These are phyloP conservation scores for Microdochium bolleyi DNA, from an alignment of 2,329 filamentous ascomycete genomes.

Conservation along the genomic window DNA sequence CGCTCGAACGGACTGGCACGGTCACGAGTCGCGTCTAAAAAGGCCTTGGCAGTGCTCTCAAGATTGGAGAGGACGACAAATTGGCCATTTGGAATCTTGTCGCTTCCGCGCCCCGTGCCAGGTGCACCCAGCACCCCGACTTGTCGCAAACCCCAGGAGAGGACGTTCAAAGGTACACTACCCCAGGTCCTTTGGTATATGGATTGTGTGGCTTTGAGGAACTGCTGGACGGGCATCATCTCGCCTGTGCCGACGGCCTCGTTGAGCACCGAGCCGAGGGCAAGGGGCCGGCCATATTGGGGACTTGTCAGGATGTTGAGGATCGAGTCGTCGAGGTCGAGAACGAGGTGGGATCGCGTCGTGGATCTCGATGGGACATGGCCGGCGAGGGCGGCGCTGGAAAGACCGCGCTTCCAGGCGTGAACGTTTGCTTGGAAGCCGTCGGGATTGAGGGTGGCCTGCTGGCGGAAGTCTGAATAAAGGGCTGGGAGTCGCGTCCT, in stretches of 20 bases:
- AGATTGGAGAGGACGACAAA: constrained; percentile 60
- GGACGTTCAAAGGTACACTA: constrained; percentile 59
- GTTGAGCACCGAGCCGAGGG: constrained; percentile 66
- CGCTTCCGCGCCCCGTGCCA: constrained; percentile 16
- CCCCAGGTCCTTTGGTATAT: constrained; percentile 66
- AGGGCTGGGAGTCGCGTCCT: constrained; percentile 75
- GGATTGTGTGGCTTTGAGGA: constrained; percentile 56
- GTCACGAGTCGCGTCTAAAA: constrained; percentile 34
- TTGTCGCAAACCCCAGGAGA: constrained; percentile 69
- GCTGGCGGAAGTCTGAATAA: constrained; percentile 77
- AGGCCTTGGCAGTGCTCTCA: constrained; percentile 48
- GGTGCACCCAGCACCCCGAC: constrained; percentile 47
- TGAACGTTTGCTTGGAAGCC: constrained; percentile 73
- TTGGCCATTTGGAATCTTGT: constrained; percentile 50
- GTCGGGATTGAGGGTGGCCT: constrained; percentile 72
- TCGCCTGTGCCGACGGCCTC: constrained; percentile 65
- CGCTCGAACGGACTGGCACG: constrained; percentile 51
- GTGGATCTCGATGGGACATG: constrained; percentile 30
- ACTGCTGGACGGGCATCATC: constrained; percentile 64
- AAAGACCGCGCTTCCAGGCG: constrained; percentile 71
- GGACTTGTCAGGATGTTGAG: constrained; percentile 64
- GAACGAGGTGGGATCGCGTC: constrained; percentile 38
- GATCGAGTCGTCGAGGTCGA: constrained; percentile 55
- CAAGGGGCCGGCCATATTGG: constrained; percentile 74
- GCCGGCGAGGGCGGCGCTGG: constrained; percentile 60